A percentile compares a stretch with the other conserved stretches of the same genome.
These are phyloP conservation scores for Fusarium nurragi DNA, from an alignment of 2,329 filamentous ascomycete genomes.

Conservation along the genomic window DNA sequence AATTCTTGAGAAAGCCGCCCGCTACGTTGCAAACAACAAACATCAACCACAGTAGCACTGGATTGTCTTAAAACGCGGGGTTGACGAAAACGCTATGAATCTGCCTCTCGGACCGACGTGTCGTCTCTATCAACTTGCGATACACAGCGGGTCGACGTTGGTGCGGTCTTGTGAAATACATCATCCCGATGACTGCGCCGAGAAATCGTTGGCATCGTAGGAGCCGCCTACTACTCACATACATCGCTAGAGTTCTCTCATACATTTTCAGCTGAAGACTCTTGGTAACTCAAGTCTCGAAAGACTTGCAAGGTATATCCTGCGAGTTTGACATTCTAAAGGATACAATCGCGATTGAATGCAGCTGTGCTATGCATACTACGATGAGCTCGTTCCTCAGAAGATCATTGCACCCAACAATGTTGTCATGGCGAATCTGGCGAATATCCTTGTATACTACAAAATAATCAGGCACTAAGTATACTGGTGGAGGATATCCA, in stretches of 20 bases:
- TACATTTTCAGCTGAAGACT: not conserved
- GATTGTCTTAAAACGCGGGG: constrained; percentile 18
- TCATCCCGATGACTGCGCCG: not conserved
- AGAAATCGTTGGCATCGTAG: not conserved
- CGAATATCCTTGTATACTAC: not conserved
- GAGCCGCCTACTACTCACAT: not conserved
- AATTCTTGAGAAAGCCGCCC: constrained; percentile 25
- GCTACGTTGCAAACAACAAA: constrained; percentile 23
- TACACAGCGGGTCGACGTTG: not conserved
- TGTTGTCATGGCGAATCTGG: not conserved
- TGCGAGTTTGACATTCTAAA: constrained; percentile 7
- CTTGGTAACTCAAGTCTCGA: not conserved
- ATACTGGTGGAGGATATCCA: not conserved
- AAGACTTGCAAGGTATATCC: not conserved
- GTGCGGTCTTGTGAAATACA: not conserved
- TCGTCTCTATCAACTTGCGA: not conserved
- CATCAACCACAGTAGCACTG: not conserved
- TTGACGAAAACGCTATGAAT: constrained; percentile 8
- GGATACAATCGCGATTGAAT: constrained; percentile 36
- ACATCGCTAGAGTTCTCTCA: not conserved
- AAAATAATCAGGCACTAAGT: not conserved
- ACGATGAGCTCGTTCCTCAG: constrained; percentile 10
- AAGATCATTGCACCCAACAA: not conserved
- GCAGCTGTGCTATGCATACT: not conserved
- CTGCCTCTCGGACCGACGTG: not conserved